Percentiles rank a stretch among this genome's conserved stretches.
Conservation (phyloP, 257 asterid genomes). For the Rhazya stricta region DNA sequence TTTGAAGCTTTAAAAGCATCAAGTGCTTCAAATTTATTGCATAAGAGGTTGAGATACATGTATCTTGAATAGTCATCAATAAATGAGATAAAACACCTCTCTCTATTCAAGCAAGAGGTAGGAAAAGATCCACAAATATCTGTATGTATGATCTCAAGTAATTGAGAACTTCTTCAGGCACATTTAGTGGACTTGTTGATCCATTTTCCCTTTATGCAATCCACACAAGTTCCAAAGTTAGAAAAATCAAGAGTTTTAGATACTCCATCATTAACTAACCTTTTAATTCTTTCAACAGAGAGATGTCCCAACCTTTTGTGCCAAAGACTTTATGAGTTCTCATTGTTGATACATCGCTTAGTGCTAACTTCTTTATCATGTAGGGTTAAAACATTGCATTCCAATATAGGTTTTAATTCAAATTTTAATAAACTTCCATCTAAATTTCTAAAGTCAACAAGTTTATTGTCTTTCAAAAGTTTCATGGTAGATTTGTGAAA, state of each 20-base stretch:
- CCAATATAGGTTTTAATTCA: constrained; percentile 3
- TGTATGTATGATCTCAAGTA: constrained; percentile 3
- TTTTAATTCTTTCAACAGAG: not conserved
- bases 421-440: not conserved
- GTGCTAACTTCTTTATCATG: not conserved
- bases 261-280: not conserved
- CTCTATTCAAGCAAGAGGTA: constrained; percentile 2
- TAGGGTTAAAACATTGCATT: not conserved
- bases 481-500: not conserved
- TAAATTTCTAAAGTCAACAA: not conserved
- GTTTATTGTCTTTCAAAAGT: constrained; percentile 1
- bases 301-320: not conserved
- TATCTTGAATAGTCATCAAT: too few relatives aligned
- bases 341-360: not conserved
- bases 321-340: not conserved
- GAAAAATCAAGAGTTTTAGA: not conserved
- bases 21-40: too few relatives aligned
- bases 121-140: constrained; percentile 1
- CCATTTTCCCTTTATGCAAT: not conserved
- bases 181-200: not conserved
- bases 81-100: too few relatives aligned
- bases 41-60: too few relatives aligned
- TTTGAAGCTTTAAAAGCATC: not conserved
- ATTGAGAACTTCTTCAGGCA: not conserved
- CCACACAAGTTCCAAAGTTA: constrained; percentile 3